phyloP scores from a whole-genome alignment of 192 early-diverging fungal species.

The Coemansia sp. region DNA sequence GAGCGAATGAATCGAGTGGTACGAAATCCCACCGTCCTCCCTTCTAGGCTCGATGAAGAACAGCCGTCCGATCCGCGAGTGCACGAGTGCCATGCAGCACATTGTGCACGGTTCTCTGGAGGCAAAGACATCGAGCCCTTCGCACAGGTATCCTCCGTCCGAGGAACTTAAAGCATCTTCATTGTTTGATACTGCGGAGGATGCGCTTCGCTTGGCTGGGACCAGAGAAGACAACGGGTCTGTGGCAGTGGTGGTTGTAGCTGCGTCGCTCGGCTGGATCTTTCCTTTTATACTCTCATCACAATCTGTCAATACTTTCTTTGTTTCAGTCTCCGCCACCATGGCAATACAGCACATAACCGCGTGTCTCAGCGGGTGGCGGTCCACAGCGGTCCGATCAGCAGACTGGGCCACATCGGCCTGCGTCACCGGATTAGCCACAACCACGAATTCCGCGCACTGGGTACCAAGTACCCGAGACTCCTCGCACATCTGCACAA shows the following conservation, averaged over 20 bases:
- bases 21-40: slow-evolving; percentile 26
- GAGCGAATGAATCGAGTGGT: slow-evolving; percentile 34
- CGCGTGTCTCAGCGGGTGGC: slow-evolving; percentile 77
- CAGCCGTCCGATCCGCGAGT: slow-evolving; percentile 86
- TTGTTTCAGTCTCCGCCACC: slow-evolving; percentile 63
- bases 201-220: neutral
- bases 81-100: slow-evolving; percentile 94
- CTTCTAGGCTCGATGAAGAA: slow-evolving; percentile 58
- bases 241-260: neutral
- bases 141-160: slow-evolving; percentile 70
- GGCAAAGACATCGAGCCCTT: slow-evolving; percentile 78
- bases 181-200: neutral
- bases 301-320: neutral
- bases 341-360: slow-evolving; percentile 74
- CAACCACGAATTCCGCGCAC: slow-evolving; percentile 2
- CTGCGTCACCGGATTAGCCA: slow-evolving; percentile 57
- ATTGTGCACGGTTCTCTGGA: slow-evolving; percentile 86
- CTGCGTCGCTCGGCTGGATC: neutral
- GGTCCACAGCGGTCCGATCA: slow-evolving; percentile 51
- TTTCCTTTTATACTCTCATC: neutral
- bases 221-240: neutral
- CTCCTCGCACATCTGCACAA: neutral
- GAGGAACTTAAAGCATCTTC: neutral
- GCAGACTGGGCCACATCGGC: slow-evolving; percentile 50
- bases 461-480: neutral